phyloP scores from a whole-genome alignment of 208 protist species.

The Porcisia deanei region DNA sequence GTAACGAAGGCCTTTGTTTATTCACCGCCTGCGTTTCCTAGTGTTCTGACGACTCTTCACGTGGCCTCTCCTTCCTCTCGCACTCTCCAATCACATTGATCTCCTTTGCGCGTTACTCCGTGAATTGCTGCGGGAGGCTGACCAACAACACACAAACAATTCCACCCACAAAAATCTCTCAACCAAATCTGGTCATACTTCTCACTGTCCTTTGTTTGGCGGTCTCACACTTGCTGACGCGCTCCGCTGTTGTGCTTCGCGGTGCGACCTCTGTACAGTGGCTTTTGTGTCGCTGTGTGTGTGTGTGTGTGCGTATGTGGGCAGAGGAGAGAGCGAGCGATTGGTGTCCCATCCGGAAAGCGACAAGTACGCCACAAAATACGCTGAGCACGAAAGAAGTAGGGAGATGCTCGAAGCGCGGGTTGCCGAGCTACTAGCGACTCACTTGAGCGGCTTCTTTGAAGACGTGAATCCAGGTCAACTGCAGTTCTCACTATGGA shows the following conservation, averaged over 20 bases:
- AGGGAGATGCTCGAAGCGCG: conserved; percentile 77
- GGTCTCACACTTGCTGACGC: too few species aligned
- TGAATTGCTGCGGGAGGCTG: not conserved
- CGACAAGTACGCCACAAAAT: not conserved
- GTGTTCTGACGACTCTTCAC: not conserved
- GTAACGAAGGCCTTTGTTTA: not conserved
- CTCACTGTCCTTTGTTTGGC: too few species aligned
- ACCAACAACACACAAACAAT: not conserved
- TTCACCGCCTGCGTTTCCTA: not conserved
- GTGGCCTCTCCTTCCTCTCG: not conserved
- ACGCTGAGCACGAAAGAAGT: not conserved
- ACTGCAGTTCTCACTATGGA: conserved; percentile 81
- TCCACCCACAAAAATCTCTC: not conserved
- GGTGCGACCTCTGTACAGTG: not conserved
- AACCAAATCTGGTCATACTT: too few species aligned
- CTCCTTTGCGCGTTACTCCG: too few species aligned
- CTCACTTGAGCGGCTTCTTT: conserved; percentile 72
- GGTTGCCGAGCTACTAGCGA: conserved; percentile 62
- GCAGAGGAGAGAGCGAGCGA: not conserved
- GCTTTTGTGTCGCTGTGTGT: too few species aligned
- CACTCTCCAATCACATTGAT: too few species aligned
- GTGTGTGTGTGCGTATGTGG: not conserved
- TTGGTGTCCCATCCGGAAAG: not conserved
- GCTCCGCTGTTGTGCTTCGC: not conserved
- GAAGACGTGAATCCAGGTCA: conserved; percentile 74